A percentile compares a stretch with the other conserved stretches of the same genome.
These are phyloP conservation scores for Capsicum chinense DNA, from an alignment of 257 asterid species.

Conservation along the genomic window DNA sequence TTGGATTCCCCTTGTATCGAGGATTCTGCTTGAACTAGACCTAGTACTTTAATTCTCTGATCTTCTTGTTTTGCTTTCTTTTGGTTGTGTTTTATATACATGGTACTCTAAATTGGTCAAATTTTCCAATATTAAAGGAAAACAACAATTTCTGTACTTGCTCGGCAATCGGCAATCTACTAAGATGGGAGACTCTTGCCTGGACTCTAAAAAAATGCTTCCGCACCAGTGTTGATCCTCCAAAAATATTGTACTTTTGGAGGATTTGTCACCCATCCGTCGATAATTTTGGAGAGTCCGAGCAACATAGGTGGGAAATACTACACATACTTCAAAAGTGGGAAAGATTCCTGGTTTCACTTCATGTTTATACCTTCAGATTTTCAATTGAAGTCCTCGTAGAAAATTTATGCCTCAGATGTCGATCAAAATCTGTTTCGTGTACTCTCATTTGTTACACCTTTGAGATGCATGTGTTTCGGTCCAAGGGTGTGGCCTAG, in stretches of 20 bases:
- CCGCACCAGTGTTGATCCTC: too few species aligned
- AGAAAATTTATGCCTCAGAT: background rate
- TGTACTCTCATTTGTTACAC: background rate
- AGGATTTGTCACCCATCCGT: too few species aligned
- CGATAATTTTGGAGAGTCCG: too few species aligned
- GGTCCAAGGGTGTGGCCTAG: too few species aligned
- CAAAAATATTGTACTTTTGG: too few species aligned
- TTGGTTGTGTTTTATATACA: background rate
- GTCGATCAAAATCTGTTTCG: background rate
- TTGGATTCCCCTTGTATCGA: slow-evolving; percentile 24
- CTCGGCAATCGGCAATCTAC: background rate
- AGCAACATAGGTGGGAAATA: background rate
- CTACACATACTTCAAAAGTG: background rate
- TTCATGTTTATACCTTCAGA: background rate
- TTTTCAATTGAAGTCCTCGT: background rate
- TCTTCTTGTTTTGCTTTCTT: slow-evolving; percentile 10
- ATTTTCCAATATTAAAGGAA: background rate
- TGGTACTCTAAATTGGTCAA: background rate
- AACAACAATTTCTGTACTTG: slow-evolving; percentile 12
- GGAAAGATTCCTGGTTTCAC: background rate
- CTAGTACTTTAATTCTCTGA: background rate
- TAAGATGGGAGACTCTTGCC: too few species aligned
- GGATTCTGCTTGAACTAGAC: background rate
- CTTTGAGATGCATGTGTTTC: background rate
- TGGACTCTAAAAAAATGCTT: too few species aligned